phyloP scores from a whole-genome alignment of 345 rosid species.

The Sisymbrium irio region DNA sequence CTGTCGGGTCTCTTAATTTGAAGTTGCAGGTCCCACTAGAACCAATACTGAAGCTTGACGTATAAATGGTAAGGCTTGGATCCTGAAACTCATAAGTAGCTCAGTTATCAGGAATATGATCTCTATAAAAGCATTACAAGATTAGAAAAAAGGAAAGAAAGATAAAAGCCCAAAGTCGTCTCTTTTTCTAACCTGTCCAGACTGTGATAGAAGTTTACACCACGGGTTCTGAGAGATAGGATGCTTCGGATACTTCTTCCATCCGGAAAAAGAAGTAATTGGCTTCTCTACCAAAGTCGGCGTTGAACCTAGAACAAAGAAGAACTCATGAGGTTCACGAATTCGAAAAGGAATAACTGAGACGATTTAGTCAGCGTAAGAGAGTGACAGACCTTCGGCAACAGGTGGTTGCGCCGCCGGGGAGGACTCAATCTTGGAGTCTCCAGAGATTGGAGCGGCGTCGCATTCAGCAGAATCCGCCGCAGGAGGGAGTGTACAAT shows the following conservation, averaged over 20 bases:
- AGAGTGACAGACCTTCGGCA: slow-evolving; percentile 46
- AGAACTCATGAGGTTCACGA: not conserved
- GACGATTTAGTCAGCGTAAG: not conserved
- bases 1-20: slow-evolving; percentile 46
- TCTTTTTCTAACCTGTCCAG: slow-evolving; percentile 51
- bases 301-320: slow-evolving; percentile 46
- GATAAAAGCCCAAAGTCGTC: not conserved
- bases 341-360: slow-evolving; percentile 5
- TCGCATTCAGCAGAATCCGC: slow-evolving; percentile 13
- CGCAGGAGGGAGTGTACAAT: slow-evolving; percentile 6
- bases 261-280: slow-evolving; percentile 45
- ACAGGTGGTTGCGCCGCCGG: slow-evolving; percentile 47
- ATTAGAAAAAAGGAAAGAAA: not conserved
- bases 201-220: slow-evolving; percentile 77
- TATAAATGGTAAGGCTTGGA: slow-evolving; percentile 45
- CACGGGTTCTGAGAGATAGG: slow-evolving; percentile 46
- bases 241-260: slow-evolving; percentile 49
- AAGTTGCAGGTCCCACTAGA: slow-evolving; percentile 55
- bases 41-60: slow-evolving; percentile 52
- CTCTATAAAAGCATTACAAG: not conserved
- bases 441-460: slow-evolving; percentile 40
- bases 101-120: not conserved
- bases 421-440: slow-evolving; percentile 49
- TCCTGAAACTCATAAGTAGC: slow-evolving; percentile 47
- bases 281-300: slow-evolving; percentile 55